Percentiles rank a stretch among this genome's conserved stretches.
Conservation (phyloP, 495 filamentous ascomycete species). For the Elaphomyces granulatus region DNA sequence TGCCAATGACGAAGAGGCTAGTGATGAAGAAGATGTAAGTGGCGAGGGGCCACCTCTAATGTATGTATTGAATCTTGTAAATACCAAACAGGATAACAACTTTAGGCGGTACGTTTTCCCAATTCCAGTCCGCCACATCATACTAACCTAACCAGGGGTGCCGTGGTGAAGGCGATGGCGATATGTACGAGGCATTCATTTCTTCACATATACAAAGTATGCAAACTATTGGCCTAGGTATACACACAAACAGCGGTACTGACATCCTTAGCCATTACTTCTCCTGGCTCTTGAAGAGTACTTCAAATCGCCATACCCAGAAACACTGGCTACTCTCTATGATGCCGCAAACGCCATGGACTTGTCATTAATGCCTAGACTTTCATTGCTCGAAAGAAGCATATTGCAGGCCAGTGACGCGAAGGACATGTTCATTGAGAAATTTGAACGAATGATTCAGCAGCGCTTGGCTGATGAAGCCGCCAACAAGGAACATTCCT, state of each 20-base stretch:
- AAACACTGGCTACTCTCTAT: slow-evolving; percentile 82
- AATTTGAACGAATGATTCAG: slow-evolving; percentile 90
- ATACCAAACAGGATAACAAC: slow-evolving; percentile 89
- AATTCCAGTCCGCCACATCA: background rate
- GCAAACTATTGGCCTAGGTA: slow-evolving; percentile 2
- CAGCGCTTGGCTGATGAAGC: slow-evolving; percentile 40
- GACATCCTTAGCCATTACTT: slow-evolving; percentile 56
- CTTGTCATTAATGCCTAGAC: slow-evolving; percentile 77
- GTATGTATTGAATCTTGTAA: slow-evolving; percentile 94
- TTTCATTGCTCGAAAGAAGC: slow-evolving; percentile 69
- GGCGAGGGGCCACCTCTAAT: slow-evolving; percentile 77
- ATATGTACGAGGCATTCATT: slow-evolving; percentile 98
- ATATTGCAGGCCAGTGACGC: slow-evolving; percentile 83
- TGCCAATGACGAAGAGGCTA: slow-evolving; percentile 33
- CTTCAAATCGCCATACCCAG: slow-evolving; percentile 79
- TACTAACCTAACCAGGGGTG: slow-evolving; percentile 44
- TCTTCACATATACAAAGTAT: slow-evolving; percentile 93
- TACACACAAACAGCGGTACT: slow-evolving; percentile 6
- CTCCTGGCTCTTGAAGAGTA: slow-evolving; percentile 95
- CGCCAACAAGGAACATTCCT: slow-evolving; percentile 5
- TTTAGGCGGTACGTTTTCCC: slow-evolving; percentile 50
- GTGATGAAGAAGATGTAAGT: slow-evolving; percentile 44
- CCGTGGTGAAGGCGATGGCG: slow-evolving; percentile 97
- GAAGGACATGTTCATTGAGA: slow-evolving; percentile 94
- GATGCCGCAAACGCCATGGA: slow-evolving; percentile 94